Evolutionary conservation across 139 green algal genomes (phyloP).

Genomic region (Volvox africanus): DNA sequence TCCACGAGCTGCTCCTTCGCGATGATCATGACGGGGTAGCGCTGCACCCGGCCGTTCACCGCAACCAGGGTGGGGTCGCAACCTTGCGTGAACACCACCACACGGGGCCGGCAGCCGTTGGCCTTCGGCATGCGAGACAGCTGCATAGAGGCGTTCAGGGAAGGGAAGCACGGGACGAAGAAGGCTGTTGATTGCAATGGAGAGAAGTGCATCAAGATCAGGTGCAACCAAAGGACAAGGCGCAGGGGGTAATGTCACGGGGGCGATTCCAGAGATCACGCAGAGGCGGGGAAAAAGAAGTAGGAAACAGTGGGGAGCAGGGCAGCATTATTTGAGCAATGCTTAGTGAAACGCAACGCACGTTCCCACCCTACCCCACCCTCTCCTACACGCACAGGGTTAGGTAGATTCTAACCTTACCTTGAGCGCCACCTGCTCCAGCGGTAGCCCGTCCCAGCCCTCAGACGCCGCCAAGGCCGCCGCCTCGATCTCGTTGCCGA

Average conservation of each 20-base stretch:
- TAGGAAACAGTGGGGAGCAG: too few species aligned
- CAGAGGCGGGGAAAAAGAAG: too few species aligned
- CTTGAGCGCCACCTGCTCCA: constrained; percentile 86
- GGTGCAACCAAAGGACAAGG: too few species aligned
- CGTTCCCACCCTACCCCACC: not conserved
- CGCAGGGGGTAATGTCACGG: too few species aligned
- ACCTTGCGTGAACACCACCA: constrained; percentile 97
- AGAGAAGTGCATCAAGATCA: too few species aligned
- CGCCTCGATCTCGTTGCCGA: constrained; percentile 98
- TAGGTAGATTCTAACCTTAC: not conserved
- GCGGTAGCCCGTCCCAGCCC: constrained; percentile 88
- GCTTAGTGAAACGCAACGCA: not conserved
- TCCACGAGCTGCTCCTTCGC: constrained; percentile 94
- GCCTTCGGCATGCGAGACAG: constrained; percentile 88
- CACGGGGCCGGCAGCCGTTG: constrained; percentile 80
- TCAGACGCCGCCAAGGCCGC: constrained; percentile 91
- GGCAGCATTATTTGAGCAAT: not conserved
- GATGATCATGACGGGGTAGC: constrained; percentile 72
- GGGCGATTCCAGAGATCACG: too few species aligned
- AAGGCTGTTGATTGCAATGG: too few species aligned
- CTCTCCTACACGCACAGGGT: not conserved
- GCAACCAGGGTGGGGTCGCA: constrained; percentile 92
- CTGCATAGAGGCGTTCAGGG: constrained; percentile 45
- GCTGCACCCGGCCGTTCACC: constrained; percentile 71
- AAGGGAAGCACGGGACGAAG: not conserved